phyloP scores from a whole-genome alignment of 139 green algal species.

The Closterium sp. region DNA sequence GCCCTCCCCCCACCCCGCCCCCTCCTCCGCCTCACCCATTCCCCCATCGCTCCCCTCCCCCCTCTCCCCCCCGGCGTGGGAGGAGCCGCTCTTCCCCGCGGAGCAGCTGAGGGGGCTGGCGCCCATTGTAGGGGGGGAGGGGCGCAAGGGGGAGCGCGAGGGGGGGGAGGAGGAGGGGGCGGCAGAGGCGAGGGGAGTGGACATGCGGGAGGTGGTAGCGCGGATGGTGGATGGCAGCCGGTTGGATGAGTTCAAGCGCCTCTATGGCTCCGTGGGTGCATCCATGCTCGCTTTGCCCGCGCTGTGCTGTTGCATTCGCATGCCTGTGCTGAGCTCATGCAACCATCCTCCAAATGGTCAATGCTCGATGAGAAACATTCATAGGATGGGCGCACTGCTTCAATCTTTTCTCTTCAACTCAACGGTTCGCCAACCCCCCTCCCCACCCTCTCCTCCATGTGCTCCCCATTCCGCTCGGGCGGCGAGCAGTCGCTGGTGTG shows the following conservation, averaged over 20 bases:
- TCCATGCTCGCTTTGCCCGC: too few relatives aligned
- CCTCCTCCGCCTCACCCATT: background rate
- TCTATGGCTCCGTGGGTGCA: conserved; percentile 67
- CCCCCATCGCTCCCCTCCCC: background rate
- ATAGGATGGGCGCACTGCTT: too few relatives aligned
- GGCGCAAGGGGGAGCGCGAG: background rate
- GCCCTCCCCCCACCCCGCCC: background rate
- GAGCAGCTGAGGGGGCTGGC: conserved; percentile 64
- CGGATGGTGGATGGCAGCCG: conserved; percentile 78
- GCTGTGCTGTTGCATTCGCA: too few relatives aligned
- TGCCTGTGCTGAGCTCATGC: too few relatives aligned
- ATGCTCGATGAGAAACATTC: too few relatives aligned
- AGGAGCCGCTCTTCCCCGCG: conserved; percentile 71
- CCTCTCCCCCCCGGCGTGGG: background rate
- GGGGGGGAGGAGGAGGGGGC: background rate
- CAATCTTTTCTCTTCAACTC: background rate
- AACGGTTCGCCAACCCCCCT: background rate
- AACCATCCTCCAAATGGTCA: too few relatives aligned
- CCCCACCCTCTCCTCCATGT: background rate
- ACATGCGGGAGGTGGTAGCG: conserved; percentile 73
- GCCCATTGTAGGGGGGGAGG: conserved; percentile 5
- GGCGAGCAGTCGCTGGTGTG: conserved; percentile 76
- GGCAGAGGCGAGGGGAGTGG: conserved; percentile 67
- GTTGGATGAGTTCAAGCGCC: conserved; percentile 90
- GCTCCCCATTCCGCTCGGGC: too few relatives aligned